phyloP scores from a whole-genome alignment of 177 flowering plant species.

The Vitis hybrid region DNA sequence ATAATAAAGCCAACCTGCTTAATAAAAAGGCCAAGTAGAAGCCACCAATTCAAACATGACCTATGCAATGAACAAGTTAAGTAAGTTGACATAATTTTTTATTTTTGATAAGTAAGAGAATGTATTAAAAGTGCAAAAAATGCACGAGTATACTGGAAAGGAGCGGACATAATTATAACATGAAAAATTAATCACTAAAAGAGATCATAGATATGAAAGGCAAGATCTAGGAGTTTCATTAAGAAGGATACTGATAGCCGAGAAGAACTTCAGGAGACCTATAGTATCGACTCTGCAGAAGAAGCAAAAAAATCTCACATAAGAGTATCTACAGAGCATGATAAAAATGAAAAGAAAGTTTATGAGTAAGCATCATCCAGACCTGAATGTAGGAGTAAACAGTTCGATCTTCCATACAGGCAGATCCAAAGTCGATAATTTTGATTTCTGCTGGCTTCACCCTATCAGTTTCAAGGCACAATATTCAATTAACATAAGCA shows the following conservation, averaged over 20 bases:
- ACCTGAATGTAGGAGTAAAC: constrained; percentile 99
- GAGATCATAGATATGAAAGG: not conserved
- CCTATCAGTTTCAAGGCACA: constrained; percentile 41
- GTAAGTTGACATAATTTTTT: too few relatives aligned
- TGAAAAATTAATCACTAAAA: not conserved
- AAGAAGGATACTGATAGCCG: constrained; percentile 97
- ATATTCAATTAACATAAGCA: constrained; percentile 14
- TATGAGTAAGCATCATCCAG: not conserved
- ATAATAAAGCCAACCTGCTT: too few relatives aligned
- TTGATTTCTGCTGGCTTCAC: constrained; percentile 79
- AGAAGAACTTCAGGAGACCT: constrained; percentile 99
- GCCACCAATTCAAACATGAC: too few relatives aligned
- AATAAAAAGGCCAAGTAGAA: too few relatives aligned
- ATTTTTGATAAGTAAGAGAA: too few relatives aligned
- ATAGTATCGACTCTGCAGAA: constrained; percentile 95
- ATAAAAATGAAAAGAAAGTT: constrained; percentile 11
- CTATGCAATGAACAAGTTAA: too few relatives aligned
- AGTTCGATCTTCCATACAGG: constrained; percentile 95
- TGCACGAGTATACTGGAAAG: too few relatives aligned
- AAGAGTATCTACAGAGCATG: not conserved
- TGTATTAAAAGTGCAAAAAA: too few relatives aligned
- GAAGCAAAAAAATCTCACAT: constrained; percentile 10
- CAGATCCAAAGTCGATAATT: constrained; percentile 99
- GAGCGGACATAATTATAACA: too few relatives aligned
- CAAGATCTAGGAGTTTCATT: not conserved